Conservation (phyloP, 768 basidiomycete genomes). For the Psilocybe cyanescens region DNA sequence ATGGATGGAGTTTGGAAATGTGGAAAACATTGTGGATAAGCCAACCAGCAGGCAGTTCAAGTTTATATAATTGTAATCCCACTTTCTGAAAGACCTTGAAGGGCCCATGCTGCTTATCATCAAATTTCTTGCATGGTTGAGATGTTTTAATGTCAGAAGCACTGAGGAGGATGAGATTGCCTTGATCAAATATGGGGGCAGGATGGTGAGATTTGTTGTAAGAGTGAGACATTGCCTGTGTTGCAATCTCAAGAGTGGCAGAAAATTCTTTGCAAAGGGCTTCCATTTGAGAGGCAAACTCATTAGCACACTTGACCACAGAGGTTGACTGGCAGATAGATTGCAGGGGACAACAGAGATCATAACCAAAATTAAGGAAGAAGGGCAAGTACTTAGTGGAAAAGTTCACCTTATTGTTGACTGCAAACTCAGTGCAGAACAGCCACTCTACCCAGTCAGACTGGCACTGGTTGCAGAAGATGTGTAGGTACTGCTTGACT, state of each 20-base stretch:
- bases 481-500: conserved; percentile 21
- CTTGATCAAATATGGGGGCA: conserved; percentile 10
- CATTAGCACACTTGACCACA: conserved; percentile 16
- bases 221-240: conserved; percentile 11
- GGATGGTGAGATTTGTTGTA: background rate
- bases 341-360: conserved; percentile 25
- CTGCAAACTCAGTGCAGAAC: conserved; percentile 16
- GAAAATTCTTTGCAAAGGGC: conserved; percentile 19
- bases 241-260: conserved; percentile 18
- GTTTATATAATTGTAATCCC: conserved; percentile 16
- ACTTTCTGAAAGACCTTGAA: conserved; percentile 26
- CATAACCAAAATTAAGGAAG: conserved; percentile 17
- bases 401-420: conserved; percentile 18
- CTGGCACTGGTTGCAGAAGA: conserved; percentile 19
- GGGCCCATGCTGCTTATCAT: conserved; percentile 26
- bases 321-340: conserved; percentile 9
- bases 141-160: conserved; percentile 17
- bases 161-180: conserved; percentile 28
- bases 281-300: conserved; percentile 25
- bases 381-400: conserved; percentile 25
- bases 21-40: conserved; percentile 20
- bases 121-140: conserved; percentile 22
- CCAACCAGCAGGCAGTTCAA: conserved; percentile 23
- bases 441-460: conserved; percentile 14
- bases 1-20: conserved; percentile 8